Conservation (phyloP, 768 basidiomycete species). For the Podaxis sp. region DNA sequence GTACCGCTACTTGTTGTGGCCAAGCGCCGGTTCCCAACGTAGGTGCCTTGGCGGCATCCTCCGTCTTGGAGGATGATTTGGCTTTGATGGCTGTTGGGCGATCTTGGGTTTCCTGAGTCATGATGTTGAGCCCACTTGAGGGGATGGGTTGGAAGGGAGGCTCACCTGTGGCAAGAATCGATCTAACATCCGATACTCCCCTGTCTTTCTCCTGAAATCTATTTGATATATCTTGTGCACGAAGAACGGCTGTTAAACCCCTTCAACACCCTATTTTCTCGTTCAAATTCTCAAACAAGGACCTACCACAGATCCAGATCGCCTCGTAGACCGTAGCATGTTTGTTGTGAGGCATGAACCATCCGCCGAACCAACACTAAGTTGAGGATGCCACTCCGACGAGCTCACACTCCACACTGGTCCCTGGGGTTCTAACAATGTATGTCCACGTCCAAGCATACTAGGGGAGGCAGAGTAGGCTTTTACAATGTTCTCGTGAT, state of each 20-base stretch:
- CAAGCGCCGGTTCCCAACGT: conserved; percentile 61
- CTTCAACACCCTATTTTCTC: neutral
- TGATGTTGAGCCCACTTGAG: neutral
- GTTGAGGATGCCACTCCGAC: conserved; percentile 85
- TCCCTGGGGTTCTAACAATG: conserved; percentile 68
- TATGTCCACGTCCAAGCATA: conserved; percentile 71
- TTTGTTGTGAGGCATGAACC: conserved; percentile 78
- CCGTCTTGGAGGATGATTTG: conserved; percentile 23
- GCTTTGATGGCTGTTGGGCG: conserved; percentile 33
- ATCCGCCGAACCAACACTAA: conserved; percentile 80
- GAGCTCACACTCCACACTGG: conserved; percentile 76
- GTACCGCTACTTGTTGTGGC: conserved; percentile 73
- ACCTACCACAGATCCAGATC: conserved; percentile 70
- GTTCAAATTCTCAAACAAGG: neutral
- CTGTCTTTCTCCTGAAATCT: conserved; percentile 75
- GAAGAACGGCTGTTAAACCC: conserved; percentile 56
- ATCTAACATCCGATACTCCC: conserved; percentile 86
- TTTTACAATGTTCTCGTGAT: conserved; percentile 80
- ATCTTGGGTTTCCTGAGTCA: conserved; percentile 46
- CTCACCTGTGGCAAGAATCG: conserved; percentile 70
- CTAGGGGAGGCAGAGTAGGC: conserved; percentile 66
- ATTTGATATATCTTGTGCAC: conserved; percentile 80
- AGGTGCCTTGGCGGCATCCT: neutral
- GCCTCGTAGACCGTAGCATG: conserved; percentile 57
- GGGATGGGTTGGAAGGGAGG: neutral